Conservation (phyloP, 345 rosid genomes). For the Eucalyptus pauciflora region DNA sequence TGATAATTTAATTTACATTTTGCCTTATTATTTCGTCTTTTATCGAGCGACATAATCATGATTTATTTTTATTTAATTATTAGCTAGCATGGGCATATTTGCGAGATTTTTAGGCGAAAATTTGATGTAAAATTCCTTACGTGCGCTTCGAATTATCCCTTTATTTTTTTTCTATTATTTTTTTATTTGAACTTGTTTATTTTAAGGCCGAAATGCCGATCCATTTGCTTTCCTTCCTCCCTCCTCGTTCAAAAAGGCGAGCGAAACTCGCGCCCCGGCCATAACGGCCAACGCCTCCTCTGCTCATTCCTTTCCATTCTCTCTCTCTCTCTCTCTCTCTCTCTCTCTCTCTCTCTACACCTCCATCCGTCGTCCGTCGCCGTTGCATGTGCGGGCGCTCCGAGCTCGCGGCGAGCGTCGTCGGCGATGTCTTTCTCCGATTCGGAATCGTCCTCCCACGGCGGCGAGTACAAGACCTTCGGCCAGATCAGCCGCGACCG, state of each 20-base stretch:
- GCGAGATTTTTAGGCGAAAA: neutral
- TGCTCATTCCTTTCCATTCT: neutral
- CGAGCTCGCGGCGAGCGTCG: neutral
- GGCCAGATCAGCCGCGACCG: conserved; percentile 75
- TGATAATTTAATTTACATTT: neutral
- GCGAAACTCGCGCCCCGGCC: neutral
- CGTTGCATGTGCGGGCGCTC: neutral
- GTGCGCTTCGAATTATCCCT: neutral
- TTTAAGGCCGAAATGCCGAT: neutral
- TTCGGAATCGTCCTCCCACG: conserved; percentile 39
- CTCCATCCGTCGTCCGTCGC: neutral
- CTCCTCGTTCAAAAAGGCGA: neutral
- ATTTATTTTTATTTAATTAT: neutral
- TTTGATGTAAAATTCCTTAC: neutral
- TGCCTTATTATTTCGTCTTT: too few species aligned
- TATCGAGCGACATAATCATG: too few species aligned
- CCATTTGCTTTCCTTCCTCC: neutral
- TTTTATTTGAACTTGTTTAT: neutral
- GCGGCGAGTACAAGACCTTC: conserved; percentile 58
- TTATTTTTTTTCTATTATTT: neutral
- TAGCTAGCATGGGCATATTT: neutral
- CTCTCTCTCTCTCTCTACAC: neutral
- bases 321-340: neutral
- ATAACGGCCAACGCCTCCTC: neutral
- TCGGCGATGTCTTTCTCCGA: conserved; percentile 55